Percentiles rank a stretch among this genome's conserved stretches.
phyloP scores from a whole-genome alignment of 2,329 filamentous ascomycete genomes.

The Colletotrichum scovillei region DNA sequence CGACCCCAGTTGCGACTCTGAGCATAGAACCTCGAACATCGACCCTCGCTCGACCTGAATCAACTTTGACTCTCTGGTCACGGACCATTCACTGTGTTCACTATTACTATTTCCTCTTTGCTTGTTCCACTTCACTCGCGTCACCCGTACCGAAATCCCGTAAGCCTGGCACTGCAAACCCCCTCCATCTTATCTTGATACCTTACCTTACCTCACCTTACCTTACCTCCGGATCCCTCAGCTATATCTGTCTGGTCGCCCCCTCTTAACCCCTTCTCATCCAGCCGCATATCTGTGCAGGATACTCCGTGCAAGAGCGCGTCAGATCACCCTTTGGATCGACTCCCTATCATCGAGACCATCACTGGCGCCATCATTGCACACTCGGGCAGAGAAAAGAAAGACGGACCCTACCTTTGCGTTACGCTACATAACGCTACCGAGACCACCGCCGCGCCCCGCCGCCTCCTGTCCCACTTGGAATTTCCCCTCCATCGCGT shows the following conservation, averaged over 20 bases:
- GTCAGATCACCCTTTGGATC: neutral
- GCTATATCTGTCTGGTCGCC: neutral
- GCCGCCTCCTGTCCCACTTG: constrained; percentile 6
- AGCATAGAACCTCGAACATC: neutral
- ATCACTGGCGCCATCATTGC: constrained; percentile 18
- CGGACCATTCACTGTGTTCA: neutral
- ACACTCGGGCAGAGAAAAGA: neutral
- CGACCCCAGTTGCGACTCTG: constrained; percentile 17
- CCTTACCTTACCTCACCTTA: neutral
- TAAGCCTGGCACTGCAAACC: neutral
- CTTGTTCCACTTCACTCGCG: constrained; percentile 2
- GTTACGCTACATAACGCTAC: constrained; percentile 2
- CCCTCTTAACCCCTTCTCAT: neutral
- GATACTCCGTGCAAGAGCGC: neutral
- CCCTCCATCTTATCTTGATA: neutral
- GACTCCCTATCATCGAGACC: neutral
- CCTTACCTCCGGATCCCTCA: neutral
- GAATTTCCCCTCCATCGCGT: neutral
- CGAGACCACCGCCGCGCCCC: constrained; percentile 5
- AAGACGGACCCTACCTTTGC: neutral
- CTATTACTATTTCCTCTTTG: neutral
- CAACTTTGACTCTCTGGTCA: neutral
- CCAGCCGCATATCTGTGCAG: constrained; percentile 9
- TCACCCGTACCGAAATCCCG: neutral
- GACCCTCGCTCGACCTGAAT: constrained; percentile 1